Evolutionary conservation across 169 alveolate species (phyloP), one percentile per base, ranked within the genome.

Genomic region (Plasmodium yoelii): DNA sequence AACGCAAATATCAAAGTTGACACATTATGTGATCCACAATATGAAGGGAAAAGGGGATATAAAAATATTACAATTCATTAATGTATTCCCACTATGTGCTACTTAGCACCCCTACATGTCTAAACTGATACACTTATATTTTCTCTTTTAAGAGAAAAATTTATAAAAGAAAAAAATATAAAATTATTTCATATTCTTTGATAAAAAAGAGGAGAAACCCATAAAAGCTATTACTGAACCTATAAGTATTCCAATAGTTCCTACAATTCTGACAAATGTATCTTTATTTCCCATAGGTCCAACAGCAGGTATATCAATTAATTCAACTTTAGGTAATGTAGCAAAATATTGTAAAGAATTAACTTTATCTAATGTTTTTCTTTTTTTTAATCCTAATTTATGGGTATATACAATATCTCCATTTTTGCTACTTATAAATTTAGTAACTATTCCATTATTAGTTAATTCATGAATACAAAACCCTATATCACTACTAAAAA

Each of bases 401-500:
- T 95, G 94, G 9, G 95, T 90, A 74, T 80, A 92, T 74, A 95
- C 55, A 22, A 92, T 87, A 3, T 92, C 94, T 15, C 97, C 97
- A 22, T 74, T 94, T 42, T 80, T 86, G 3, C 97, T 96, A 60
- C 92, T 86, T 39, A 95, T 73, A 74, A 95, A 93, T 68, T 93
- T 92, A 18, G 97, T 95, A 34, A 92, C 80, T 49, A 95, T 73
- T 8, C 96, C 97, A 26, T 92, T 94, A 15, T 93, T 93, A 13
- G 90, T 73, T 57, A 95, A 90, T 71, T 94, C 97, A 73, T 94
- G 97, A 63, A 93, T 68, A 64, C 97, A 95, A 87, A 95, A 95
- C 10, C 97, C 97, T 22, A 94, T 82, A 47, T 89, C 94, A 18
- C 93, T 95, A 64, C 94, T 82, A 94, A 70, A 94, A 84, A 93